Base-by-base conservation (phyloP, 108 stramenopile genomes). In the Skeletonema tropicum region DNA sequence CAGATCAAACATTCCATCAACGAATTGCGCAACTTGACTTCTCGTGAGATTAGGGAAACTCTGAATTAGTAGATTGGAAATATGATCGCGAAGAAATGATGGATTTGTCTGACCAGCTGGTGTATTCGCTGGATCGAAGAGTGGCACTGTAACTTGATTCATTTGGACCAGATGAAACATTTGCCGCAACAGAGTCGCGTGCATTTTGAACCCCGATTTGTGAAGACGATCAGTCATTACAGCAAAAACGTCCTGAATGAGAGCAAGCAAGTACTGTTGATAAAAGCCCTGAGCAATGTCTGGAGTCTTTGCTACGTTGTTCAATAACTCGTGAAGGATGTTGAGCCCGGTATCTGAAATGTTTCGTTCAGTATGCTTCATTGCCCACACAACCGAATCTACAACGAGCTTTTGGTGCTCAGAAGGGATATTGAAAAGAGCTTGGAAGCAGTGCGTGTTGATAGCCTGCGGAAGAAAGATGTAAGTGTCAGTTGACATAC, bases 351-450 rank as follows among this genome's bases (percentile, higher is more conserved):
- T 97, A 72, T 97, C 98, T 41, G 94, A 83, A 68, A 98, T 97
- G 72, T 98, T 98, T 59, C 99, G 85, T 79, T 98, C 99, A 12
- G 98, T 98, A 84, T 99, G 98, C 87, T 98, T 99, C 87, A 99
- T 94, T 10, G 98, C 99, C 99, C 98, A 99, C 38, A 99, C 97
- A 68, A 99, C 90, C 26, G 97, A 86, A 79, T 99, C 97, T 2
- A 99, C 94, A 14, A 98, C 98, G 17, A 98, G 87, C 84, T 99
- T 98, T 83, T 98, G 98, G 71, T 98, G 98, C 64, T 91, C 96
- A 6, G 96, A 81, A 23, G 97, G 97, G 29, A 99, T 97, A 64
- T 88, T 92, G 87, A 99, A 98, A 30, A 99, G 91, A 13, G 98
- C 96, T 48, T 90, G 91, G 68, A 99, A 99, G 75, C 98, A 98